Conservation (phyloP, 163 green algal species). For the Chlorella variabilis region DNA sequence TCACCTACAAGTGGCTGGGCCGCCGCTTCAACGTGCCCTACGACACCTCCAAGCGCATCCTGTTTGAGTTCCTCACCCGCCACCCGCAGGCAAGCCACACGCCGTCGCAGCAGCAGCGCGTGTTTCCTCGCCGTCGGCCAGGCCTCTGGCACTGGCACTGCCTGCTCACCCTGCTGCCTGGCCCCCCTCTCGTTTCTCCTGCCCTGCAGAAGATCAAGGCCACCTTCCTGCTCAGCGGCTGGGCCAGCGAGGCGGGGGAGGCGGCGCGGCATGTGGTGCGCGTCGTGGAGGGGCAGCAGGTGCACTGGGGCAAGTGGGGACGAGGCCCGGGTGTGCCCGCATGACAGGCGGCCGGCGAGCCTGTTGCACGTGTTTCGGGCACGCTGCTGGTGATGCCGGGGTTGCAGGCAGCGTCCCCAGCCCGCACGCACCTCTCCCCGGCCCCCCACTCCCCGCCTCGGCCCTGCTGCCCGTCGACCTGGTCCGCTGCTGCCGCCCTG, state of each 20-base stretch:
- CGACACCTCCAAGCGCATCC: constrained; percentile 66
- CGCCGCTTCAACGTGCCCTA: constrained; percentile 61
- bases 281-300: constrained; percentile 53
- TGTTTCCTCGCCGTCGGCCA: too few relatives aligned
- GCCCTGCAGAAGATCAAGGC: constrained; percentile 52
- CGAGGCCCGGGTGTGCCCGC: too few relatives aligned
- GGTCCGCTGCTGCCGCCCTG: too few relatives aligned
- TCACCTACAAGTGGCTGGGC: constrained; percentile 78
- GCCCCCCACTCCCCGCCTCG: too few relatives aligned
- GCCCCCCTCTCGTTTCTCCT: not conserved
- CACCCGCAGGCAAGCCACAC: constrained; percentile 46
- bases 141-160: not conserved
- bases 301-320: too few relatives aligned
- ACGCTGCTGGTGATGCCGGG: too few relatives aligned
- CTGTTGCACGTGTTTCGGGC: too few relatives aligned
- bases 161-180: not conserved
- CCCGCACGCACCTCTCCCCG: too few relatives aligned
- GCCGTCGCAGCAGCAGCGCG: too few relatives aligned
- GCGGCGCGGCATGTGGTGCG: constrained; percentile 55
- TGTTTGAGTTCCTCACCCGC: constrained; percentile 67
- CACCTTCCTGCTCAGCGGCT: constrained; percentile 69
- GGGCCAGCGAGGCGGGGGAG: constrained; percentile 30
- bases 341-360: too few relatives aligned
- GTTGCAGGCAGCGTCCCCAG: too few relatives aligned
- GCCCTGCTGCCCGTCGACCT: too few relatives aligned